A percentile compares a stretch with the other conserved stretches of the same genome.
Evolutionary conservation across 805 yeast species (phyloP).

Genomic region (Metschnikowia lunata): DNA sequence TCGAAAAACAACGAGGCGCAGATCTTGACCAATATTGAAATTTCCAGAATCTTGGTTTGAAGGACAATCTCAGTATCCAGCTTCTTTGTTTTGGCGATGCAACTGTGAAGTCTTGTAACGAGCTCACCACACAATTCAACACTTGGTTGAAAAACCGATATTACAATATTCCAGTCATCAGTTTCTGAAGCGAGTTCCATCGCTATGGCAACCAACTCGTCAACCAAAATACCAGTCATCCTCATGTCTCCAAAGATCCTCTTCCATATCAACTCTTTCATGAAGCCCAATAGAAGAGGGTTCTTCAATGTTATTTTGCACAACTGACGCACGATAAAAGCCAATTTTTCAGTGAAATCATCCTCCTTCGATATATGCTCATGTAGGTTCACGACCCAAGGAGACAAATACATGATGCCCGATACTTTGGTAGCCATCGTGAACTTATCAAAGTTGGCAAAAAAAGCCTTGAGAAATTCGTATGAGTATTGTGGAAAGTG

Average conservation of each 20-base stretch:
- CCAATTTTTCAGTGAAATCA: constrained; percentile 56
- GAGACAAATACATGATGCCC: constrained; percentile 52
- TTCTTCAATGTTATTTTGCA: constrained; percentile 54
- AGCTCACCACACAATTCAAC: constrained; percentile 68
- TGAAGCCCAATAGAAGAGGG: constrained; percentile 44
- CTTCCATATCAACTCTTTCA: constrained; percentile 65
- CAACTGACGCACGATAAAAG: constrained; percentile 57
- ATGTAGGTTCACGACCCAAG: constrained; percentile 72
- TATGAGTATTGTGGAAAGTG: constrained; percentile 57
- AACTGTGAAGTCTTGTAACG: constrained; percentile 50
- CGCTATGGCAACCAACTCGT: constrained; percentile 70
- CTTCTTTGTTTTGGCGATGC: constrained; percentile 49
- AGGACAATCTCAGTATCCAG: constrained; percentile 35
- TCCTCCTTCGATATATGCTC: constrained; percentile 54
- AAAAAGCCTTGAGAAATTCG: constrained; percentile 52
- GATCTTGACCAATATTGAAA: constrained; percentile 61
- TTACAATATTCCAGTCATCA: constrained; percentile 58
- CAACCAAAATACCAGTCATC: constrained; percentile 54
- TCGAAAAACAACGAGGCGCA: constrained; percentile 68
- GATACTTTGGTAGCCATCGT: constrained; percentile 33
- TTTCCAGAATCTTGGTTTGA: constrained; percentile 60
- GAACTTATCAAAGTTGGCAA: constrained; percentile 39
- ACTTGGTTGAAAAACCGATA: constrained; percentile 67
- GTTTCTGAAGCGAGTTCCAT: constrained; percentile 77
- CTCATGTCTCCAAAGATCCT: constrained; percentile 58